Base-by-base conservation (phyloP, 768 basidiomycete genomes). In the Tephrocybe sp. region DNA sequence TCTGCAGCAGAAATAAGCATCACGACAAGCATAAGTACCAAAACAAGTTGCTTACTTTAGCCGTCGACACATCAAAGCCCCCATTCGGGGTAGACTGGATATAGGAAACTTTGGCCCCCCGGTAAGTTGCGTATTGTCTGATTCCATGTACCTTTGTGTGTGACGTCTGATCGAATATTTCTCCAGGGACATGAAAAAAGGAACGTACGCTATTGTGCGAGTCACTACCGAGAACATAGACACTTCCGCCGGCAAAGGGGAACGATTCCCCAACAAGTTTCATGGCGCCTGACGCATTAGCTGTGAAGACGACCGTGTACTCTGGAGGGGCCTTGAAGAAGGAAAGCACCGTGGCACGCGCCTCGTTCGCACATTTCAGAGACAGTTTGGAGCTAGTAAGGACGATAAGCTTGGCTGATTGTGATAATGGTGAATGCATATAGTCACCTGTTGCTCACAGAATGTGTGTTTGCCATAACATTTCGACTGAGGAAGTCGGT, bases 391-490 rank as follows among this genome's bases (percentile, higher is more conserved):
- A 91, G 60, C 91, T 93, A 43, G 42, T 3, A 42, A 47, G 54
- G 46, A 51, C 50, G 50, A 38, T 47, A 42, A 54, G 45, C 46
- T 39, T 26, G 47, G 49, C 15, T 28, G 48, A 45, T 46, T 49
- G 51, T 14, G 45, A 48, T 34, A 39, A 20, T 12, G 26, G 33
- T 26, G 38, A 34, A 62, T 57, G 72, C 68, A 73, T 72, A 71
- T 64, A 74, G 65, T 62, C 62, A 86, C 90, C 86, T 86, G 56
- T 87, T 84, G 65, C 83, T 91, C 61, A 88, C 79, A 0, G 90
- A 92, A 66, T 93, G 90, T 1, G 90, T 91, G 64, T 93, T 92
- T 1, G 90, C 90, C 52, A 93, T 77, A 38, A 92, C 75, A 61
- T 68, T 81, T 45, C 70, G 72, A 34, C 75, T 80, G 26, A 93